These are phyloP conservation scores for Solanum dulcamara DNA, from an alignment of 257 asterid species.

Conservation along the genomic window DNA sequence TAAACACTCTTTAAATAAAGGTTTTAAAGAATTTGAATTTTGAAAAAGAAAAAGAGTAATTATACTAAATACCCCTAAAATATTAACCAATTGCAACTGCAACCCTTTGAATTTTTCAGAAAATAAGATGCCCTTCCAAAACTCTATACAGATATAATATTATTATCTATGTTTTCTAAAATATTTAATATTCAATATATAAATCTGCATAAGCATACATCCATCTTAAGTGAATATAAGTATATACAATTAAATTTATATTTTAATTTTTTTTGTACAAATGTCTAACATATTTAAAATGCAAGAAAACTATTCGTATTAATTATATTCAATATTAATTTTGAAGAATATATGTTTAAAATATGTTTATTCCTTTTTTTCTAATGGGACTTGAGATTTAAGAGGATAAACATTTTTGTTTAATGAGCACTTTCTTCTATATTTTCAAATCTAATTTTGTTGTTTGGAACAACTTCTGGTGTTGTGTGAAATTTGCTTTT, in stretches of 20 bases:
- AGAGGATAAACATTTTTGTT: neutral
- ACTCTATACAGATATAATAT: neutral
- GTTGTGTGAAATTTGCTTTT: neutral
- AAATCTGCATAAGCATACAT: neutral
- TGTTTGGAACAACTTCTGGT: neutral
- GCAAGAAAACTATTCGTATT: neutral
- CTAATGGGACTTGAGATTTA: neutral
- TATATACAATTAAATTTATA: neutral
- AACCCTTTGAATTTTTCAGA: neutral
- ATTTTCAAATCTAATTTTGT: neutral
- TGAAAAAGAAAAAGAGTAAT: neutral
- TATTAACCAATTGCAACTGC: neutral
- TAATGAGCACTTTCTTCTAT: neutral
- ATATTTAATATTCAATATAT: neutral
- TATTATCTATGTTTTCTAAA: neutral
- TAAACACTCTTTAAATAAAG: neutral
- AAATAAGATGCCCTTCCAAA: neutral
- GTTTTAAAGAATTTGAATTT: neutral
- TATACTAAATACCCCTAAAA: neutral
- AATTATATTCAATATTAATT: neutral
- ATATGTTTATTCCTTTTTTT: neutral
- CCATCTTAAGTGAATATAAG: neutral
- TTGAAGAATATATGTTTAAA: neutral
- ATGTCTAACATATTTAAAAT: neutral
- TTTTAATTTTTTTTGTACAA: neutral